Evolutionary conservation across 305 asterid genomes (phyloP), one percentile per base, ranked within the genome.

Genomic region (Solanum hybrid): DNA sequence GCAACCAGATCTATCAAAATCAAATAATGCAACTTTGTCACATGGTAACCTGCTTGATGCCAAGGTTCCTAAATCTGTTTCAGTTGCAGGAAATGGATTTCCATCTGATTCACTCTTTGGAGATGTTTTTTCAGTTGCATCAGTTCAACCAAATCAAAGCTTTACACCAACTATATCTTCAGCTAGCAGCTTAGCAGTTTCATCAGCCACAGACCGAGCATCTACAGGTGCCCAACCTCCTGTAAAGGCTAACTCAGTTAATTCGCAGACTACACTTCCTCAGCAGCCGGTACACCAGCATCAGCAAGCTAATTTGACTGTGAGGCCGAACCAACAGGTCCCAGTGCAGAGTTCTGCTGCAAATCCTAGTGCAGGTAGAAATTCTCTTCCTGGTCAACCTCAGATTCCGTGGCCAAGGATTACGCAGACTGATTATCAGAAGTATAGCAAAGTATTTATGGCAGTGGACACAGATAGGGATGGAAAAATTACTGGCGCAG

Each of bases 391-490:
- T 37, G 90, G 88, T 8, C 96, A 93, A 88, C 89, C 98, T 89
- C 97, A 93, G 89, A 46, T 93, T 91, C 95, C 96, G 72, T 96
- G 99, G 99, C 98, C 99, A 88, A 98, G 90, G 92, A 96, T 98
- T 94, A 95, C 94, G 34, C 95, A 90, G 89, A 90, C 95, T 42
- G 98, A 96, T 93, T 88, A 94, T 92, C 97, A 95, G 93, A 95
- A 95, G 93, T 97, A 97, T 88, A 89, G 93, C 90, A 94, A 94
- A 93, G 98, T 95, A 80, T 97, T 97, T 94, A 92, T 94, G 92
- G 97, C 95, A 91, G 99, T 96, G 88, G 99, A 96, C 93, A 95
- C 93, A 5, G 99, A 98, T 90, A 92, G 94, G 89, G 99, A 98
- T 92, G 99, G 99, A 88, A 96, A 95, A 93, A 96, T 98, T 87